Evolutionary conservation across 75 land plant genomes (phyloP).

Genomic region (Sequoiadendron giganteum): DNA sequence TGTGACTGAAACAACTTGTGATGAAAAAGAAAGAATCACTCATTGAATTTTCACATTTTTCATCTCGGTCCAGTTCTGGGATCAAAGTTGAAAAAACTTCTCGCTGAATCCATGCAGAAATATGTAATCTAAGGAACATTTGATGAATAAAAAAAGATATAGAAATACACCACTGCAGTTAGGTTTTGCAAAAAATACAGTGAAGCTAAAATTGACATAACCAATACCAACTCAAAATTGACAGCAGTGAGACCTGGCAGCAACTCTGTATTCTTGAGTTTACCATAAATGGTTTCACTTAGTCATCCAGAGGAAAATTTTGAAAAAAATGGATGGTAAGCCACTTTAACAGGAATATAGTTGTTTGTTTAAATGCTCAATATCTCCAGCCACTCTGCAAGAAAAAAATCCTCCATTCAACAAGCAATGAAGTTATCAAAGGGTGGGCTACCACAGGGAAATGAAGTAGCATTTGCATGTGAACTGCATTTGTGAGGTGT

Average conservation of each 20-base stretch:
- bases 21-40: not conserved
- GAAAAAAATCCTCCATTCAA: not conserved
- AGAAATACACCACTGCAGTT: conserved; percentile 8
- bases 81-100: not conserved
- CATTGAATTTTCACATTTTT: not conserved
- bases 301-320: not conserved
- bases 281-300: not conserved
- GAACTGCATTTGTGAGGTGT: not conserved
- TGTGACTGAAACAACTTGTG: not conserved
- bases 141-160: not conserved
- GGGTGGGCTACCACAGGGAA: not conserved
- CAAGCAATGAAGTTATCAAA: not conserved
- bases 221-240: not conserved
- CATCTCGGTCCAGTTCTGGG: not conserved
- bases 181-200: conserved; percentile 1
- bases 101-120: not conserved
- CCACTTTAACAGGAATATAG: not conserved
- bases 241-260: not conserved
- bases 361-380: not conserved
- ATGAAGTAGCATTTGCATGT: not conserved
- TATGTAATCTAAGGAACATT: not conserved
- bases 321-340: not conserved
- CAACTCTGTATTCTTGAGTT: not conserved
- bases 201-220: not conserved
- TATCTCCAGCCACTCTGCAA: not conserved